Evolutionary conservation across 495 filamentous ascomycete genomes (phyloP), one percentile per base, ranked within the genome.

Genomic region (Hypoxylon rickii): DNA sequence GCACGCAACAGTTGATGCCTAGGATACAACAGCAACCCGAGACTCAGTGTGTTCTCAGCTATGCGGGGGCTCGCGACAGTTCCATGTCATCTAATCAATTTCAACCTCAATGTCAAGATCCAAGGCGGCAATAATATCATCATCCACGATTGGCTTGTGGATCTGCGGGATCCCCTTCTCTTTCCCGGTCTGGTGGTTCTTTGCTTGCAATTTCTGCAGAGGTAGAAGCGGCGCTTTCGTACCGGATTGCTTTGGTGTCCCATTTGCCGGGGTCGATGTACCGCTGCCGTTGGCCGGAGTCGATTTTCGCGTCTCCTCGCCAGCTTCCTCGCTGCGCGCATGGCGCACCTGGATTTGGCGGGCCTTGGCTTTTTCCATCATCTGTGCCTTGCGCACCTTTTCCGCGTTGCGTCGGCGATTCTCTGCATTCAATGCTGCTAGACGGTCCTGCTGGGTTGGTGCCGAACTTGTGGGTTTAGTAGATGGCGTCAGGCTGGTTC

Each of bases 61-160:
- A n/a, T n/a, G n/a, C n/a, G 24, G 24, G 10, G 4, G 24, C 24
- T 10, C 10, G 7, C 13, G 18, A 3, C 21, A 29, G n/a, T n/a
- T 15, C 24, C 24, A 11, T 34, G 11, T 29, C 43, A 7, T 26
- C 29, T 66, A 69, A 43, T 69, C 63, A 49, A 90, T 88, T 19
- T 90, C 86, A 50, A 90, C 83, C 48, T 94, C 89, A 61, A 94
- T 89, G 8, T 88, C 90, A 55, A 95, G 70, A 69, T 93, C 89
- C 68, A 93, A 71, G 11, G 85, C 80, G 0, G 86, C 89, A 65
- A 95, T 90, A 55, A 91, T 87, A 67, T 93, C 89, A 58, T 95
- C 90, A 48, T 92, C 89, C 73, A 85, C 88, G 44, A 92, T 82
- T 15, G 86, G 85, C 64, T 85, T 82, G 40, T 84, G 79, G 50